These are phyloP conservation scores for Monosporascus sp. DNA, from an alignment of 2,329 filamentous ascomycete genomes.

Conservation along the genomic window DNA sequence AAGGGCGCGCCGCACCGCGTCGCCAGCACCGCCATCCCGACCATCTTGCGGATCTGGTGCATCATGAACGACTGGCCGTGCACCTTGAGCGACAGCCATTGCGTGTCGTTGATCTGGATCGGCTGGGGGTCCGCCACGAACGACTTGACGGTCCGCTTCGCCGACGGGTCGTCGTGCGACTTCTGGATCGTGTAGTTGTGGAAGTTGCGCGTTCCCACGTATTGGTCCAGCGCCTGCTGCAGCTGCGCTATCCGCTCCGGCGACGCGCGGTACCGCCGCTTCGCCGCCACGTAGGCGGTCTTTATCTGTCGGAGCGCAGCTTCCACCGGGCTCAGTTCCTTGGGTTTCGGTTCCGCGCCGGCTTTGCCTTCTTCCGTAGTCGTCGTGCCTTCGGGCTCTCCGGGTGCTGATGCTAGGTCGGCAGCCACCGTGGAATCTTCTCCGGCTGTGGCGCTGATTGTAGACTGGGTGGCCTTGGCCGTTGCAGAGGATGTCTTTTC, in stretches of 20 bases:
- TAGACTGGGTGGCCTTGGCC: background rate
- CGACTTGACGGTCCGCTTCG: slow-evolving; percentile 87
- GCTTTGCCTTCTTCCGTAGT: slow-evolving; percentile 6
- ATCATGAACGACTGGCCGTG: slow-evolving; percentile 99
- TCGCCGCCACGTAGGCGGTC: slow-evolving; percentile 73
- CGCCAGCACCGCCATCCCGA: slow-evolving; percentile 81
- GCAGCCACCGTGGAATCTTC: slow-evolving; percentile 4
- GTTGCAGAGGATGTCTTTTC: background rate
- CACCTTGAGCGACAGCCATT: slow-evolving; percentile 94
- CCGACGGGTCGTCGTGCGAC: slow-evolving; percentile 69
- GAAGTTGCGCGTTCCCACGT: slow-evolving; percentile 82
- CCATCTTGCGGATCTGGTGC: slow-evolving; percentile 99
- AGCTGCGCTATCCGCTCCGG: slow-evolving; percentile 66
- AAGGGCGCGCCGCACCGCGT: slow-evolving; percentile 77
- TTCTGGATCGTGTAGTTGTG: slow-evolving; percentile 99
- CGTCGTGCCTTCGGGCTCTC: slow-evolving; percentile 11
- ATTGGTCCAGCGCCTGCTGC: slow-evolving; percentile 67
- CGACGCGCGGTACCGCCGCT: slow-evolving; percentile 78
- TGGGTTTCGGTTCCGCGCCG: slow-evolving; percentile 24
- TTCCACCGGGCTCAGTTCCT: slow-evolving; percentile 49
- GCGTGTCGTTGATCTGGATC: slow-evolving; percentile 81
- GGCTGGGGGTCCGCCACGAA: slow-evolving; percentile 73
- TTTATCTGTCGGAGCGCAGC: slow-evolving; percentile 69
- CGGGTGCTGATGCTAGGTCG: slow-evolving; percentile 20
- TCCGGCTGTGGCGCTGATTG: background rate